Base-by-base conservation (phyloP, 192 early-diverging fungal genomes). In the Lunasporangiospora selenospora region DNA sequence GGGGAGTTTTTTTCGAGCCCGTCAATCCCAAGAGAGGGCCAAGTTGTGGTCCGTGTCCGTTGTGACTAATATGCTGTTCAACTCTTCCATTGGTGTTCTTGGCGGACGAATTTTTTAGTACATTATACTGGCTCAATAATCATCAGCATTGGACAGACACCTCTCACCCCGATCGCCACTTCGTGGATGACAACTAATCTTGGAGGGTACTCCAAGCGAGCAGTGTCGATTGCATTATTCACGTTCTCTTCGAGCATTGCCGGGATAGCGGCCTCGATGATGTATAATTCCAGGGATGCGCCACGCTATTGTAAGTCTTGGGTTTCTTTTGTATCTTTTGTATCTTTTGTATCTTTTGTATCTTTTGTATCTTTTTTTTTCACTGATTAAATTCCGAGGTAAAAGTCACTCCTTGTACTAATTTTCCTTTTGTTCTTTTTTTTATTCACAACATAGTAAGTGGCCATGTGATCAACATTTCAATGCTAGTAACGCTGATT, bases 171-270 rank as follows among this genome's bases (percentile, higher is more conserved):
- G 0, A 56, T 70, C 23, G 51, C 62, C 18, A 59, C 67, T 0
- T 55, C 67, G 3, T 70, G 67, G 67, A 11, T 70, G 31, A 70
- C 67, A n/a, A 70, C 67, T 2, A 70, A 70, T 36, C 24, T 70
- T 3, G 67, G 67, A 18, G 67, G 67, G 0, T 62, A 70, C 24
- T 57, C 67, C 0, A 70, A 70, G 13, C 57, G 67, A 0, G 57
- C 43, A 2, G 45, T 56, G 18, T 24, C 67, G n/a, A 46, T 70
- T 6, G 58, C 58, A 11, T 54, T 70, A 53, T 70, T 56, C 45
- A 23, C 62, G 18, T 12, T 70, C 4, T 60, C 58, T 3, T 61
- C 58, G 2, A 61, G 67, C 21, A 21, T 70, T 7, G 53, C 51
- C 7, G 58, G 67, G 19, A 44, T 61, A 4, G 21, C 55, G 2